Evolutionary conservation across 1,284 basidiomycete species (phyloP).

Genomic region (Microbotryum scabiosae): DNA sequence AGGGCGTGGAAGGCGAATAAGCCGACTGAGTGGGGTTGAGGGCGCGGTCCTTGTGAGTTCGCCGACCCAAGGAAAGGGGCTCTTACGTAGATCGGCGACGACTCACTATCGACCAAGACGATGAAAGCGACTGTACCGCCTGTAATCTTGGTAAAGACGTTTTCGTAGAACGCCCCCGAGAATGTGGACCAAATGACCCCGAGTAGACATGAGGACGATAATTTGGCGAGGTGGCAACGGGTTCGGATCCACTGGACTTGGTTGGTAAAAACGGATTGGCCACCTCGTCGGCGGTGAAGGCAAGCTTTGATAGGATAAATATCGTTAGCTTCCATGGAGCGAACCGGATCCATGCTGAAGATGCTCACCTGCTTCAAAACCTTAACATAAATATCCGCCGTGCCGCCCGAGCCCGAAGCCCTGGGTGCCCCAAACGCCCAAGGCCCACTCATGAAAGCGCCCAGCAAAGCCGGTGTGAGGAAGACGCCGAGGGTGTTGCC

Average conservation of each 20-base stretch:
- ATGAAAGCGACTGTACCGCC: conserved; percentile 36
- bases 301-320: conserved; percentile 17
- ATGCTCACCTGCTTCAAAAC: conserved; percentile 34
- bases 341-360: not conserved
- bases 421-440: conserved; percentile 37
- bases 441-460: conserved; percentile 33
- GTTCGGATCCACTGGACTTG: conserved; percentile 32
- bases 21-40: conserved; percentile 5
- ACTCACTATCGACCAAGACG: conserved; percentile 26
- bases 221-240: conserved; percentile 34
- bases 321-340: not conserved
- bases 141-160: conserved; percentile 34
- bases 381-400: conserved; percentile 34
- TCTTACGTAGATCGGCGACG: not conserved
- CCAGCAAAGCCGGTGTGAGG: conserved; percentile 36
- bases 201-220: conserved; percentile 35
- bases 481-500: conserved; percentile 38
- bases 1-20: conserved; percentile 33
- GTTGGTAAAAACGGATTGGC: conserved; percentile 33
- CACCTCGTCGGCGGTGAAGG: too few relatives aligned
- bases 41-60: too few relatives aligned
- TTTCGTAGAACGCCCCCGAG: conserved; percentile 37
- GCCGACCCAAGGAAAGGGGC: not conserved
- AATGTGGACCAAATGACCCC: conserved; percentile 39
- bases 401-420: conserved; percentile 32